These are phyloP conservation scores for Posidonia oceanica DNA, from an alignment of 116 monocot genomes.

Conservation along the genomic window DNA sequence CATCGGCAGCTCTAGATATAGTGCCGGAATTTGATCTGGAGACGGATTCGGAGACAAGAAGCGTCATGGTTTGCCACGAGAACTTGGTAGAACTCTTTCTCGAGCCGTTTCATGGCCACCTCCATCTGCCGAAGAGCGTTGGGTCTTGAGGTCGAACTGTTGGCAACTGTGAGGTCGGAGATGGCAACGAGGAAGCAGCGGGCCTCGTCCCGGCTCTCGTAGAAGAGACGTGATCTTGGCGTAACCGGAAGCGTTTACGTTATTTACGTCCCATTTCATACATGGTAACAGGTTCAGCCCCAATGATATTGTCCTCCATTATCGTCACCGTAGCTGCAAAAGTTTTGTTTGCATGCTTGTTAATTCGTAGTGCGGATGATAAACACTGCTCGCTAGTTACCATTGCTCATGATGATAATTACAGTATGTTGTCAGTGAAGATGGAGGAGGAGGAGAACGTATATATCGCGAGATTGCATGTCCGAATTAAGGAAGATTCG, in stretches of 20 bases:
- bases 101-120: background rate
- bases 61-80: background rate
- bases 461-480: too few relatives aligned
- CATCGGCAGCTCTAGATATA: slow-evolving; percentile 2
- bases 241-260: background rate
- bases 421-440: too few relatives aligned
- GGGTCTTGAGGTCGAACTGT: slow-evolving; percentile 5
- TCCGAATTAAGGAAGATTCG: too few relatives aligned
- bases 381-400: too few relatives aligned
- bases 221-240: slow-evolving; percentile 31
- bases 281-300: slow-evolving; percentile 16
- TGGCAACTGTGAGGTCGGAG: slow-evolving; percentile 21
- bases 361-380: too few relatives aligned
- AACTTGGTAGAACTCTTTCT: slow-evolving; percentile 3
- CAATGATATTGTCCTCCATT: slow-evolving; percentile 28
- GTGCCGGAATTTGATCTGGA: slow-evolving; percentile 11
- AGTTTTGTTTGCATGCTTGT: too few relatives aligned
- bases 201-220: slow-evolving; percentile 17
- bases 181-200: slow-evolving; percentile 18
- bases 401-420: too few relatives aligned
- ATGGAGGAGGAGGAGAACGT: too few relatives aligned
- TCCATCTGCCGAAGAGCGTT: background rate
- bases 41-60: slow-evolving; percentile 15
- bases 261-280: slow-evolving; percentile 15
- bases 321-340: slow-evolving; percentile 2